phyloP scores from a whole-genome alignment of 169 alveolate species.

The Neospora caninum region DNA sequence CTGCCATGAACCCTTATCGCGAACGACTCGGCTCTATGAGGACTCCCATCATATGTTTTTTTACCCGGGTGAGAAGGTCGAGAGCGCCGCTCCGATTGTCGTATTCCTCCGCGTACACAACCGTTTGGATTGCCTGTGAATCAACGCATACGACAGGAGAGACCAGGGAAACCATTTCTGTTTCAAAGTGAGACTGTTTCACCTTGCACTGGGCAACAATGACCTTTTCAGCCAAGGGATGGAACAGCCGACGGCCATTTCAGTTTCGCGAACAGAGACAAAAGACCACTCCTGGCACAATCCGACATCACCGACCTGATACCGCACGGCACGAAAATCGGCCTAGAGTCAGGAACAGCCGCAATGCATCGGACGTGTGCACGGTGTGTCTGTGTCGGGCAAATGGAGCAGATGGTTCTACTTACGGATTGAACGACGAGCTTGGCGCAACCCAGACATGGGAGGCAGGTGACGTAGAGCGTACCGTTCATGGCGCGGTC shows the following conservation, averaged over 20 bases:
- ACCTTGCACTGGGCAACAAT: neutral
- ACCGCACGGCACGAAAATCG: too few relatives aligned
- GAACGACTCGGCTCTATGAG: too few relatives aligned
- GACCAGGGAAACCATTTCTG: neutral
- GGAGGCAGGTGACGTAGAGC: slow-evolving; percentile 80
- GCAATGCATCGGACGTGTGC: neutral
- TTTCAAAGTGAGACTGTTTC: neutral
- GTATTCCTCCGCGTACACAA: slow-evolving; percentile 75
- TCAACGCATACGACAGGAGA: too few relatives aligned
- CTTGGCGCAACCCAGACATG: slow-evolving; percentile 86
- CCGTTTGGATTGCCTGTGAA: slow-evolving; percentile 71
- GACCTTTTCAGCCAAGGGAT: neutral
- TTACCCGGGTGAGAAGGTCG: slow-evolving; percentile 12
- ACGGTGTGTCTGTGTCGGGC: neutral
- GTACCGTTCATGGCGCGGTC: slow-evolving; percentile 73
- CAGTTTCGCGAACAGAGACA: too few relatives aligned
- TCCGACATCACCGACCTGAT: neutral
- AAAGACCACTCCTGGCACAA: too few relatives aligned
- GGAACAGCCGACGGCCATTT: neutral
- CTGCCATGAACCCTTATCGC: too few relatives aligned
- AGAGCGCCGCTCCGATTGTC: slow-evolving; percentile 39
- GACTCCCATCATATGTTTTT: too few relatives aligned
- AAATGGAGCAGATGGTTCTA: neutral
- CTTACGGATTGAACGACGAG: slow-evolving; percentile 77
- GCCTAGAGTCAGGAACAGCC: too few relatives aligned